Evolutionary conservation across 2,329 filamentous ascomycete species (phyloP).

Genomic region (Aspergillus novoparasiticus): DNA sequence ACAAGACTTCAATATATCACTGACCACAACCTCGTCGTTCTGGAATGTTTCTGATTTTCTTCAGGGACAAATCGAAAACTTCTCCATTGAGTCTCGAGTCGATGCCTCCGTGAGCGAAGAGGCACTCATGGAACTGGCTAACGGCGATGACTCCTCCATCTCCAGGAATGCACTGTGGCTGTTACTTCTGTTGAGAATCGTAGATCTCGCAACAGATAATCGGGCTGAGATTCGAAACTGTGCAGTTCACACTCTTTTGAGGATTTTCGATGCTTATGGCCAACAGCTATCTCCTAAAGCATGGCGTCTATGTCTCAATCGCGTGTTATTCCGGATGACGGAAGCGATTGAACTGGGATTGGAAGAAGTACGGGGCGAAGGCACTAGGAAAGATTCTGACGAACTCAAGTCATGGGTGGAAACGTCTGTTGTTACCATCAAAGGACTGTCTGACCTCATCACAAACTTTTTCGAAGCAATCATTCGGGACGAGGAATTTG

Average conservation of each 20-base stretch:
- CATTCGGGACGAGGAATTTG: conserved; percentile 66
- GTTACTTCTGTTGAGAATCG: conserved; percentile 42
- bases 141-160: conserved; percentile 59
- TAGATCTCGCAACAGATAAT: conserved; percentile 43
- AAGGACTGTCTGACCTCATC: conserved; percentile 71
- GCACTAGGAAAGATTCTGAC: conserved; percentile 25
- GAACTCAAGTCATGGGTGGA: conserved; percentile 66
- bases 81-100: conserved; percentile 40
- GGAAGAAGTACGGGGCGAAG: conserved; percentile 15
- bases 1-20: conserved; percentile 90
- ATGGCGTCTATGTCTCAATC: conserved; percentile 81
- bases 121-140: conserved; percentile 60
- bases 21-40: conserved; percentile 93
- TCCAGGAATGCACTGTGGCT: conserved; percentile 49
- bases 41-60: conserved; percentile 94
- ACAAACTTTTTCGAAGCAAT: conserved; percentile 76
- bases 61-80: conserved; percentile 51
- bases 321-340: conserved; percentile 77
- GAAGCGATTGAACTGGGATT: conserved; percentile 65
- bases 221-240: conserved; percentile 52
- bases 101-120: conserved; percentile 57
- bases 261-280: conserved; percentile 90
- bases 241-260: conserved; percentile 84
- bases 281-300: conserved; percentile 75
- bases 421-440: conserved; percentile 73